Evolutionary conservation across 2,329 filamentous ascomycete species (phyloP), one percentile per base, ranked within the genome.

Genomic region (Colletotrichum melonis): DNA sequence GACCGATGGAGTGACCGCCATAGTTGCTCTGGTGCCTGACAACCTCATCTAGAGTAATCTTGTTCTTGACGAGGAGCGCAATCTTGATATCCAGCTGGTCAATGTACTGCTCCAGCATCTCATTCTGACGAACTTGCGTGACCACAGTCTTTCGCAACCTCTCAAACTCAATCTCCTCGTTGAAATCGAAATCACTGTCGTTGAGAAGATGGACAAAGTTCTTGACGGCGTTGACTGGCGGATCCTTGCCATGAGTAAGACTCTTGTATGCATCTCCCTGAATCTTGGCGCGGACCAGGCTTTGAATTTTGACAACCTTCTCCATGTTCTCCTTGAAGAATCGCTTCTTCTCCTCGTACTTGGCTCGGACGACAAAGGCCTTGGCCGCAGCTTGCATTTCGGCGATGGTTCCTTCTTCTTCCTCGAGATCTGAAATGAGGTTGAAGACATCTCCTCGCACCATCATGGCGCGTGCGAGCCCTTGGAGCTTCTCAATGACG

Each of bases 41-140:
- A 32, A 99, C 97, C 84, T 99, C 97, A 80, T 99, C 97, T 4
- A 99, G 88, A 0, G 97, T 98, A 79, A 99, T 99, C 84, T 99
- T 99, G 89, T 99, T 99, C 88, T 98, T 98, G 78, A 99, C 97
- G 22, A 99, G 88, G 3, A 99, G 89, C 1, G 97, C 97, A 81
- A 99, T 99, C 86, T 99, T 99, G 87, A 99, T 98, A 80, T 99
- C 97, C 46, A 99, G 90, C 81, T 99, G 97, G 78, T 98, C 95
- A 77, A 99, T 98, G 80, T 99, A 99, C 81, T 98, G 95, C 84
- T 99, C 97, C 52, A 97, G 91, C 86, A 97, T 92, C 84, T 99
- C 97, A 79, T 99, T 99, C 78, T 98, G 95, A 60, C 96, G 93
- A 11, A 99, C 97, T 80, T 98, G 95, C 80, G 98, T 95, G 7